phyloP scores from a whole-genome alignment of 345 rosid genomes.

The Eucalyptus rudis region DNA sequence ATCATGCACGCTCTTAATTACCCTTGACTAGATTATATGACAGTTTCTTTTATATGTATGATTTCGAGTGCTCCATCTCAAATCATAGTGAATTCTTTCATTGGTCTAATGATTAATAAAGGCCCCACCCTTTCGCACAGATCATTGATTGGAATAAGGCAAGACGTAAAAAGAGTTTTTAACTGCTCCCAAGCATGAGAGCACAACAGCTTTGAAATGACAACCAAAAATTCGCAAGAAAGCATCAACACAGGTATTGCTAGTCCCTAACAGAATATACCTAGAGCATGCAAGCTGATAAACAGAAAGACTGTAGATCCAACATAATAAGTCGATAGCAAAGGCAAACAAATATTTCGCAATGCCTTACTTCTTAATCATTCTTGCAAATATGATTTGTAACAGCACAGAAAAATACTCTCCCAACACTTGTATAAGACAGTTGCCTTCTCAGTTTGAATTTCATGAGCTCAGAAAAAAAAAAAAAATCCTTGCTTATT shows the following conservation, averaged over 20 bases:
- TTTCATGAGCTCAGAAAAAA: background rate
- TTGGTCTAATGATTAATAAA: background rate
- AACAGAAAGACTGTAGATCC: background rate
- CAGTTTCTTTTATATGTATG: background rate
- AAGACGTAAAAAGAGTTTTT: background rate
- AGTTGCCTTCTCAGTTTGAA: too few relatives aligned
- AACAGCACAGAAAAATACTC: too few relatives aligned
- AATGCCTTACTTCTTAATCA: background rate
- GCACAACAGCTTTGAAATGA: too few relatives aligned
- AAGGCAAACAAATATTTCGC: background rate
- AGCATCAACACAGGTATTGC: too few relatives aligned
- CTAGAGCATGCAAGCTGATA: too few relatives aligned
- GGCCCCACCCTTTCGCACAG: background rate
- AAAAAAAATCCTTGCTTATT: background rate
- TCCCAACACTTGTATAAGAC: too few relatives aligned
- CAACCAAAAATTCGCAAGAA: rapidly evolving
- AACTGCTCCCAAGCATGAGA: background rate
- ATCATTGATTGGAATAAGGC: background rate
- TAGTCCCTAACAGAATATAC: too few relatives aligned
- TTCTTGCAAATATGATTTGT: background rate
- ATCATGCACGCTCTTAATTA: background rate
- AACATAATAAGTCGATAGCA: background rate
- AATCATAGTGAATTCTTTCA: background rate
- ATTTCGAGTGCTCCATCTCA: background rate
- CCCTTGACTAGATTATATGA: background rate